Base-by-base conservation (phyloP, 2,329 filamentous ascomycete species). In the Clarireedia sp. region DNA sequence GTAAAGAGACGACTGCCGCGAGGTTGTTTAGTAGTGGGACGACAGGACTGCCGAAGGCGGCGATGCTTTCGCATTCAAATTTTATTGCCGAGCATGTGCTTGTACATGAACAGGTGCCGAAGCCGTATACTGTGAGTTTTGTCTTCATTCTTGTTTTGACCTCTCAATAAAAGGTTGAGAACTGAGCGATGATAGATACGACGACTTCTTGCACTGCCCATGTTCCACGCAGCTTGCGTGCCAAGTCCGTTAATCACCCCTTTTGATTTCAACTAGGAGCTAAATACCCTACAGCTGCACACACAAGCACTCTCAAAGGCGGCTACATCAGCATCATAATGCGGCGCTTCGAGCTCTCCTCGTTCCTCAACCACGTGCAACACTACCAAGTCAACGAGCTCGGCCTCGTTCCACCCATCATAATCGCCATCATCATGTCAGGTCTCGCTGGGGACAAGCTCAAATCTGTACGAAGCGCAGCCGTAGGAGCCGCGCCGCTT, bases 281-380 rank as follows among this genome's bases (percentile, higher is more conserved):
- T 37, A 49, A 44, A 37, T 14, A 45, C 3, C 10, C 38, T 14
- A 71, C 88, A 84, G 83, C 33, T 81, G 81, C 69, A 79, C 80
- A 46, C 87, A 94, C 74, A 83, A 83, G 59, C 0, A 51, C 60
- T 14, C 49, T 64, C 5, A 60, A 60, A 54, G n/a, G 24, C 3
- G 64, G 64, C 4, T 37, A 62, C 1, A 19, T 52, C 7, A 54
- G 60, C 8, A 40, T 61, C 10, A 75, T 94, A 56, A 91, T 95
- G 87, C 73, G 80, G 3, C 78, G 80, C 48, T 95, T 91, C 69
- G 84, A 92, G 66, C 88, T 94, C 55, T 64, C 82, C 55, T 77
- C 82, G 66, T 83, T 90, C 76, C 75, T 95, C 36, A 74, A 79
- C 51, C 77, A 85, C 64, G 78, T 90, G 17, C 75, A 89, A 66